These are phyloP conservation scores for Fusarium pseudonygamai DNA, from an alignment of 2,329 filamentous ascomycete species.

Conservation along the genomic window DNA sequence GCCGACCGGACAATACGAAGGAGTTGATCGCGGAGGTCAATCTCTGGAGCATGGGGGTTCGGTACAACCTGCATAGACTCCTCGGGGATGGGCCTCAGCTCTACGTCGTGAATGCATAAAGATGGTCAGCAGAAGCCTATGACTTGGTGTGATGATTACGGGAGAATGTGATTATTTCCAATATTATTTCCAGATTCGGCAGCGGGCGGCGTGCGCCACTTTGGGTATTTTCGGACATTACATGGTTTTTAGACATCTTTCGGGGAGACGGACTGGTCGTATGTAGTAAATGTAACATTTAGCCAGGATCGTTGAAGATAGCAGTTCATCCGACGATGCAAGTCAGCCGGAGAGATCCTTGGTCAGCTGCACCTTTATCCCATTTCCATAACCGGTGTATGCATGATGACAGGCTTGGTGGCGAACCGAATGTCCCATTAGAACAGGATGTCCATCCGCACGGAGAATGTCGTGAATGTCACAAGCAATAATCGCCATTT, in stretches of 20 bases:
- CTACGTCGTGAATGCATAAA: background rate
- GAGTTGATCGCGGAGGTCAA: background rate
- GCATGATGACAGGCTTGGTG: background rate
- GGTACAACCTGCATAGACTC: background rate
- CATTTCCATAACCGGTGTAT: background rate
- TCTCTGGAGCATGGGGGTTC: background rate
- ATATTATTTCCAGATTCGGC: background rate
- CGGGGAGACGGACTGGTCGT: fast-evolving
- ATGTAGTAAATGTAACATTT: background rate
- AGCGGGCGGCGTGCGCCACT: background rate
- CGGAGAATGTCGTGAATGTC: fast-evolving
- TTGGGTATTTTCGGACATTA: background rate
- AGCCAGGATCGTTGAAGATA: background rate
- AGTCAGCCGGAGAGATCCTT: background rate
- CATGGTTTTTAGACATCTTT: background rate
- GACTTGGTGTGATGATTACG: fast-evolving
- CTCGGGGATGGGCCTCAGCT: fast-evolving
- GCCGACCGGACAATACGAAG: background rate
- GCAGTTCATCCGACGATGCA: background rate
- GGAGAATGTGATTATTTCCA: background rate
- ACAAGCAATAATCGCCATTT: background rate
- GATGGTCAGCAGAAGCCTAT: background rate
- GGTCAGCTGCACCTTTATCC: background rate
- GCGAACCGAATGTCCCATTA: background rate
- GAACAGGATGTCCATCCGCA: fast-evolving